Percentiles rank a stretch among this genome's conserved stretches.
Conservation (phyloP, 768 basidiomycete species). For the Trametes punicea region DNA sequence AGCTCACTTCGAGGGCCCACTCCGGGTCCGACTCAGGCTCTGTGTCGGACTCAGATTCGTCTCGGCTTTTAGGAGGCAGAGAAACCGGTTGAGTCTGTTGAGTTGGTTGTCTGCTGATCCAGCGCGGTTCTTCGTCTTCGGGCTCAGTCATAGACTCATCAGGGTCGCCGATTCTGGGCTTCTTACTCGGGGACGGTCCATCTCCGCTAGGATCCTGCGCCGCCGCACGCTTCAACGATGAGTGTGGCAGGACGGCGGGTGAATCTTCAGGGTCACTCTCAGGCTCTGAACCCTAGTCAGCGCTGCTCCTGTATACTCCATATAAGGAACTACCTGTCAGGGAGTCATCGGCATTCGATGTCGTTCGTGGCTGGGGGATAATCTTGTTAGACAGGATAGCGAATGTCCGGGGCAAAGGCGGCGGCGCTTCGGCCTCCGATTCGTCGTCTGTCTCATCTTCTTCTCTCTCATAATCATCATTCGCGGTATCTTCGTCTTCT, state of each 20-base stretch:
- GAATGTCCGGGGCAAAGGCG: not conserved
- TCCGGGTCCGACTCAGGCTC: conserved; percentile 40
- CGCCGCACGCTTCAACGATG: not conserved
- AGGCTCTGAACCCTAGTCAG: not conserved
- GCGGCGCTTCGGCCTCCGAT: conserved; percentile 9
- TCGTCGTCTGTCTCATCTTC: conserved; percentile 19
- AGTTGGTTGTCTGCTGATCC: not conserved
- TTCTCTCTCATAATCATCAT: conserved; percentile 22
- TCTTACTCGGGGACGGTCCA: not conserved
- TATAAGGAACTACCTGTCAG: not conserved
- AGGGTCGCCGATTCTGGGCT: not conserved
- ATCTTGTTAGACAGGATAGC: not conserved
- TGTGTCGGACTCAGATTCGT: conserved; percentile 29
- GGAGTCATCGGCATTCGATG: not conserved
- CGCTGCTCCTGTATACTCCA: not conserved
- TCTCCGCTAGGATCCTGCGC: not conserved
- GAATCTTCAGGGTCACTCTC: conserved; percentile 11
- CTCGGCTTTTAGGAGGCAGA: not conserved
- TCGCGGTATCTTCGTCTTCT: not conserved
- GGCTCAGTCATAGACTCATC: conserved; percentile 41
- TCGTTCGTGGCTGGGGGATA: not conserved
- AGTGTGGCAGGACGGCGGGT: not conserved
- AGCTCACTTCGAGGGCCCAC: conserved; percentile 1
- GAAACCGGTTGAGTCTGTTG: not conserved
- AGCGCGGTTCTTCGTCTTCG: conserved; percentile 32